Percentiles rank a stretch among this genome's conserved stretches.
Conservation (phyloP, 2,329 filamentous ascomycete species). For the Talaromyces islandicus region DNA sequence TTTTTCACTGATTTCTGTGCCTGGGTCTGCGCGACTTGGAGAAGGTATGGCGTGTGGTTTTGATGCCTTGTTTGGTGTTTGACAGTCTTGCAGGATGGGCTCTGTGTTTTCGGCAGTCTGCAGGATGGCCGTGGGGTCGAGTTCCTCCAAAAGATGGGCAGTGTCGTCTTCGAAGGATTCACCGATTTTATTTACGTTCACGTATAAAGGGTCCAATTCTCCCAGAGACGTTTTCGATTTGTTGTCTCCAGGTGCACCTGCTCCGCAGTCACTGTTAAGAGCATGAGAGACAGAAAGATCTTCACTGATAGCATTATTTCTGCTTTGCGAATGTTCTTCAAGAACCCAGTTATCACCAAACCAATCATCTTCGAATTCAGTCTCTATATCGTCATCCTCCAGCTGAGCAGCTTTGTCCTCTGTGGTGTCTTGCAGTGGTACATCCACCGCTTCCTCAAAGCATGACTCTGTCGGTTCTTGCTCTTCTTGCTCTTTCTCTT, state of each 20-base stretch:
- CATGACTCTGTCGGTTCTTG: not conserved
- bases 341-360: not conserved
- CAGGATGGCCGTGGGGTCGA: constrained; percentile 15
- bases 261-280: not conserved
- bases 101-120: constrained; percentile 14
- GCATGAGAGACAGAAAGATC: not conserved
- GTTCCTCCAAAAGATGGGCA: constrained; percentile 22
- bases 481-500: not conserved
- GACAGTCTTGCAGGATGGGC: not conserved
- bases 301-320: not conserved
- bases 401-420: not conserved
- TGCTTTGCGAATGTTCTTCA: not conserved
- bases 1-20: not conserved
- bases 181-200: not conserved
- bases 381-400: constrained; percentile 1
- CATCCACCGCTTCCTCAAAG: not conserved
- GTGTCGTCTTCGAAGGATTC: constrained; percentile 30
- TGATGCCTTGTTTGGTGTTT: not conserved
- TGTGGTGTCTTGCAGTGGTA: constrained; percentile 2
- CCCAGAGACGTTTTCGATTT: not conserved
- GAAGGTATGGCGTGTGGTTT: not conserved
- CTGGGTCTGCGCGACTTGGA: not conserved
- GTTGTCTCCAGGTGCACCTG: not conserved
- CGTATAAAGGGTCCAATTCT: not conserved
- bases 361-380: constrained; percentile 9